phyloP scores from a whole-genome alignment of 2,329 filamentous ascomycete genomes.

The Coniochaeta sp. region DNA sequence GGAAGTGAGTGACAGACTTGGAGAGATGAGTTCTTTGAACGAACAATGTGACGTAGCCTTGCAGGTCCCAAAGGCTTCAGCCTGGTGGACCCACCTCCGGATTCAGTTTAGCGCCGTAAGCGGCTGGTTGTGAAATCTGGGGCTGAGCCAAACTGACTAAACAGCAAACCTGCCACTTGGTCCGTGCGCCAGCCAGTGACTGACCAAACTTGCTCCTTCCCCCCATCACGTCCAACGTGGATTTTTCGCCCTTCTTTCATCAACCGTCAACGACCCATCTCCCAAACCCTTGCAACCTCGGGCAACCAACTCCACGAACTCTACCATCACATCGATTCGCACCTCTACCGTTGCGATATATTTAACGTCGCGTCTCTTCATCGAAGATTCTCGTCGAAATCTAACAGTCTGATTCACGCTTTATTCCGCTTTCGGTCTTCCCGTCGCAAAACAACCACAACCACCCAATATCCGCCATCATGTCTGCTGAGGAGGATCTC shows the following conservation, averaged over 20 bases:
- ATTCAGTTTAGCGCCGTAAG: background rate
- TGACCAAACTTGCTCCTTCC: background rate
- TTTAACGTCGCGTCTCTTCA: background rate
- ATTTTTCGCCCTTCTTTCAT: background rate
- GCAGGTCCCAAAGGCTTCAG: background rate
- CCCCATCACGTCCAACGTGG: slow-evolving; percentile 3
- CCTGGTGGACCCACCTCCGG: background rate
- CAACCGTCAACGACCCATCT: background rate
- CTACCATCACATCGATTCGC: background rate
- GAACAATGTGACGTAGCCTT: background rate
- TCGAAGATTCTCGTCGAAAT: background rate
- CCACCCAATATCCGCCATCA: slow-evolving; percentile 31
- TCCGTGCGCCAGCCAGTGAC: background rate
- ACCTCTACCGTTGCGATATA: slow-evolving; percentile 1
- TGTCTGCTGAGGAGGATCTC: slow-evolving; percentile 95
- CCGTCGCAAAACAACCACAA: background rate
- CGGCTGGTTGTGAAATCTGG: background rate
- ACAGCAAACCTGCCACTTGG: background rate
- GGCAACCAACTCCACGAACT: slow-evolving; percentile 2
- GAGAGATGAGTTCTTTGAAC: too few species aligned
- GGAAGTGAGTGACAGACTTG: too few species aligned
- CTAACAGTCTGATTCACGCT: background rate
- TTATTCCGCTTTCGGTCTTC: background rate
- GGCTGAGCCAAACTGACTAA: slow-evolving; percentile 1
- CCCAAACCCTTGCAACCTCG: background rate